phyloP scores from a whole-genome alignment of 371 early-diverging fungal species.

The Phascolomyces articulosus region DNA sequence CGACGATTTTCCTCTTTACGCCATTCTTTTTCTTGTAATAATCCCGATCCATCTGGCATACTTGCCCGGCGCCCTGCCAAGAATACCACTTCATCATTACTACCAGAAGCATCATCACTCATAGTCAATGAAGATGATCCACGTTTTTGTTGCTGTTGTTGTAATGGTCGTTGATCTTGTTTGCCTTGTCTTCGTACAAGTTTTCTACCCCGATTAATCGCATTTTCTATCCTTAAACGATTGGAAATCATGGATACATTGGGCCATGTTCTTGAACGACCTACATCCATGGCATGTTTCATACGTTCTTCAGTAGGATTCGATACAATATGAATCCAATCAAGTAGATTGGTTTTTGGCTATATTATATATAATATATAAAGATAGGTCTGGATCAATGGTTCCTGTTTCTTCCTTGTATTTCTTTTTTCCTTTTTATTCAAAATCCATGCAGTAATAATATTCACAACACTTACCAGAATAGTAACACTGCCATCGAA shows the following conservation, averaged over 20 bases:
- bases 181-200: constrained; percentile 8
- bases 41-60: constrained; percentile 29
- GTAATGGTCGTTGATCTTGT: neutral
- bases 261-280: constrained; percentile 77
- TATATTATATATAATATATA: constrained; percentile 14
- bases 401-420: too few relatives aligned
- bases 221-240: constrained; percentile 76
- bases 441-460: too few relatives aligned
- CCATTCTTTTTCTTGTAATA: constrained; percentile 23
- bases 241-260: constrained; percentile 82
- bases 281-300: constrained; percentile 58
- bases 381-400: neutral
- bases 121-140: neutral
- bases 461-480: constrained; percentile 41
- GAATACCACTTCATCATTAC: constrained; percentile 39
- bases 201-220: constrained; percentile 49
- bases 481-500: constrained; percentile 91
- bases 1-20: constrained; percentile 31
- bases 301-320: constrained; percentile 75
- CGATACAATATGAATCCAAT: constrained; percentile 69
- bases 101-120: constrained; percentile 37
- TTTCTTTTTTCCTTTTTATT: too few relatives aligned
- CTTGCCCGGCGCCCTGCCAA: constrained; percentile 37
- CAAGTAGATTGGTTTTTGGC: constrained; percentile 65
- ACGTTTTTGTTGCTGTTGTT: neutral